Evolutionary conservation across 768 basidiomycete species (phyloP), one percentile per base, ranked within the genome.

Genomic region (Terana coerulea): DNA sequence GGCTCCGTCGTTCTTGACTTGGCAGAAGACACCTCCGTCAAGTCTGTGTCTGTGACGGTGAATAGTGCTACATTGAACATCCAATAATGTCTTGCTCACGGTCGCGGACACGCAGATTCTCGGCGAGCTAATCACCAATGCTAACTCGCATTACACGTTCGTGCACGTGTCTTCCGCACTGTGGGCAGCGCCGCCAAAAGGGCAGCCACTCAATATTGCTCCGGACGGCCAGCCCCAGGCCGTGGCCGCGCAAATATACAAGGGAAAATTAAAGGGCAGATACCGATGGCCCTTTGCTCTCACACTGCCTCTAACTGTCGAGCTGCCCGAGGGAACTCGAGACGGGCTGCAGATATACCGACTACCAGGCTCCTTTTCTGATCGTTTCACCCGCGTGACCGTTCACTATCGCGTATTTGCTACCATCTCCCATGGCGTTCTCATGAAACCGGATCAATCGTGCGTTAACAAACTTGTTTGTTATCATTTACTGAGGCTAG

Each of bases 351-450:
- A 51, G n/a, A 52, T 19, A 5, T 63, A 47, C 49, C 53, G 49
- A 14, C 53, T 64, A 3, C 63, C 63, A 5, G 51, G 59, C 8
- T 56, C 58, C 9, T 59, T 61, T 31, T 47, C 49, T 10, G 52
- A 57, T 5, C 28, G 39, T 3, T 46, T 37, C 9, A 37, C 43
- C 17, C 33, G 42, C 15, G 59, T 56, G 11, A 44, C 45, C 8
- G 48, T 63, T 5, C 39, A 57, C 11, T 65, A 63, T 45, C 29
- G 46, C n/a, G 39, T 65, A 5, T 39, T 55, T 6, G 57, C 54
- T 1, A 52, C 46, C 12, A 53, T 65, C 4, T 46, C 39, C 19
- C 53, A 56, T 15, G 57, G 58, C 1, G 47, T 48, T 0, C 50
- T 65, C 30, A 55, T 55, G 5, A 26, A 48, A 5, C 47, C 51